These are phyloP conservation scores for Phytophthora pini DNA, from an alignment of 352 stramenopile species.

Conservation along the genomic window DNA sequence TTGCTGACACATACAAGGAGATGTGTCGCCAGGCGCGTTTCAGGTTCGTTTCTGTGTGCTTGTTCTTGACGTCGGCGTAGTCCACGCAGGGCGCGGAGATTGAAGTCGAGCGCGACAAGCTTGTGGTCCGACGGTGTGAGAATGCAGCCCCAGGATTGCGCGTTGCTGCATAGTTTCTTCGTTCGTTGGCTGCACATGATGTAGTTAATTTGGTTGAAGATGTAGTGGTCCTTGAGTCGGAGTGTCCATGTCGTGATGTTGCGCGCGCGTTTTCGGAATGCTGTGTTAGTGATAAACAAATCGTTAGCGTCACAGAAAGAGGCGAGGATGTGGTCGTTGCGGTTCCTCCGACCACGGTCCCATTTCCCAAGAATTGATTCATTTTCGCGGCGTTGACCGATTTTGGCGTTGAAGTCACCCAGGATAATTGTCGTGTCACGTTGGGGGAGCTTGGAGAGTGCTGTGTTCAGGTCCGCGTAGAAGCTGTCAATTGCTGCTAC, in stretches of 20 bases:
- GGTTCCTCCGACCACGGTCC: neutral
- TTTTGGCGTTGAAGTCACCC: too few species aligned
- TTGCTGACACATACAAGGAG: slow-evolving; percentile 2
- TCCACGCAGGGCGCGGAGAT: neutral
- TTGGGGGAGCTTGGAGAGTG: too few species aligned
- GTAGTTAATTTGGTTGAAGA: slow-evolving; percentile 23
- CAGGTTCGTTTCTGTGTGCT: neutral
- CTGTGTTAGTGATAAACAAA: slow-evolving; percentile 24
- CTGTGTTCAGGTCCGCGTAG: too few species aligned
- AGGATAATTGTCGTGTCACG: too few species aligned
- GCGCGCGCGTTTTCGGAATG: slow-evolving; percentile 6
- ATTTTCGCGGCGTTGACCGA: too few species aligned
- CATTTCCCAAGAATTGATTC: slow-evolving; percentile 7
- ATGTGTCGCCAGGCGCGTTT: slow-evolving; percentile 8
- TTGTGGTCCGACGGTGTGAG: slow-evolving; percentile 14
- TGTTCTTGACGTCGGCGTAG: neutral
- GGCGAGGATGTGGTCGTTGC: slow-evolving; percentile 1
- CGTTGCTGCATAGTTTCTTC: neutral
- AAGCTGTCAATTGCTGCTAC: too few species aligned
- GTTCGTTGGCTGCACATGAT: slow-evolving; percentile 8
- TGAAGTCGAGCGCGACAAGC: slow-evolving; percentile 15
- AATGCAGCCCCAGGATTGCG: neutral
- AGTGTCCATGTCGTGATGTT: slow-evolving; percentile 21
- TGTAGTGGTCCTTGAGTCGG: slow-evolving; percentile 6
- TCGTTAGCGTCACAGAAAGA: slow-evolving; percentile 18